These are phyloP conservation scores for Cercophora newfieldiana DNA, from an alignment of 495 filamentous ascomycete genomes.

Conservation along the genomic window DNA sequence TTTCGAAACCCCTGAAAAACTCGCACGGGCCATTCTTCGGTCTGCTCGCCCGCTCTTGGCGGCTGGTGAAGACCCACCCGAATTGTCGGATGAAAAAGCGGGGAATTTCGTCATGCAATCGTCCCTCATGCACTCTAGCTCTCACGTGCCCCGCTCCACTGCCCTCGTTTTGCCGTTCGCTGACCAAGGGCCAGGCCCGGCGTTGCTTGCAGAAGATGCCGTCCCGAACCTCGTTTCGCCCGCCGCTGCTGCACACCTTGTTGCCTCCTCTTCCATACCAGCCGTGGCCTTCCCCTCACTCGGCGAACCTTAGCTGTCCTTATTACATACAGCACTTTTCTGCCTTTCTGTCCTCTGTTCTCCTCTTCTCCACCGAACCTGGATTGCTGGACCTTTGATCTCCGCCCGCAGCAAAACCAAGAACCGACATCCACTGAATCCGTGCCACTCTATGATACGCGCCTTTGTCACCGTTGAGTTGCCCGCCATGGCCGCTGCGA, in stretches of 20 bases:
- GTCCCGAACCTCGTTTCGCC: conserved; percentile 4
- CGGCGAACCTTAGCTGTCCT: conserved; percentile 13
- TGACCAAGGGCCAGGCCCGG: background rate
- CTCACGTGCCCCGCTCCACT: conserved; percentile 26
- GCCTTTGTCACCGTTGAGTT: conserved; percentile 20
- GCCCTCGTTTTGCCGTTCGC: conserved; percentile 22
- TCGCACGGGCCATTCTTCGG: conserved; percentile 2
- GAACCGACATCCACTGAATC: conserved; percentile 3
- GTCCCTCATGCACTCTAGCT: background rate
- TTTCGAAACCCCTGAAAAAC: background rate
- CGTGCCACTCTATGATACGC: conserved; percentile 23
- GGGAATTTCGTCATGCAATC: conserved; percentile 25
- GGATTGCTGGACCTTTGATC: background rate
- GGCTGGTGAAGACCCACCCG: background rate
- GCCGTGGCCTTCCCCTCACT: conserved; percentile 29
- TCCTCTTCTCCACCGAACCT: background rate
- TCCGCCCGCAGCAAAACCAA: background rate
- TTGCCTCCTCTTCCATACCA: conserved; percentile 2
- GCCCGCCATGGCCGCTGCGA: conserved; percentile 44
- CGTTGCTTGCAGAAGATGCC: background rate
- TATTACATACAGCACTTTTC: background rate
- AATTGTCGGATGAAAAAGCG: conserved; percentile 8
- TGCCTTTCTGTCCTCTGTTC: background rate
- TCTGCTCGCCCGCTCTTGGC: background rate
- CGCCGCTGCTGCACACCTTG: background rate